Conservation (phyloP, 352 stramenopile genomes). For the Lagenidium sp. region DNA sequence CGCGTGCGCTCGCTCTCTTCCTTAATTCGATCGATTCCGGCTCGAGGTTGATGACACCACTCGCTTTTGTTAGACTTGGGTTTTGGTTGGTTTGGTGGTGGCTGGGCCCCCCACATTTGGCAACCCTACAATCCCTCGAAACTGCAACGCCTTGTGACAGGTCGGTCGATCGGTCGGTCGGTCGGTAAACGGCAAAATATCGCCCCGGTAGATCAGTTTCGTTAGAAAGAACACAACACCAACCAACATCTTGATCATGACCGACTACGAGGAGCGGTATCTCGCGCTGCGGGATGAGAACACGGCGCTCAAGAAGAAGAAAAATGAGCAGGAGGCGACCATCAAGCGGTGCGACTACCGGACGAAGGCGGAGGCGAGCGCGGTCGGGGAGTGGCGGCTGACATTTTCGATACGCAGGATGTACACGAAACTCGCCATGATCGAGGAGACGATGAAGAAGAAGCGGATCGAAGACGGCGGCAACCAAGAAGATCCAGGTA, state of each 20-base stretch:
- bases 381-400: not conserved
- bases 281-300: slow-evolving; percentile 79
- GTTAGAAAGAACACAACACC: no score
- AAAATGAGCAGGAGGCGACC: slow-evolving; percentile 87
- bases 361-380: no score
- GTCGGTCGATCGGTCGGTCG: slow-evolving; percentile 8
- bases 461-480: slow-evolving; percentile 35
- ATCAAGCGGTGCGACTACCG: slow-evolving; percentile 59
- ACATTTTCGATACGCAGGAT: slow-evolving; percentile 34
- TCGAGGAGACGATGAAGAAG: slow-evolving; percentile 80
- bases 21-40: not conserved
- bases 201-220: no score
- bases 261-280: slow-evolving; percentile 81
- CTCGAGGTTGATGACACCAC: not conserved
- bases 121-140: not conserved
- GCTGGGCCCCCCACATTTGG: slow-evolving; percentile 2
- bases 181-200: no score
- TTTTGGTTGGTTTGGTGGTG: slow-evolving; percentile 26
- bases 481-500: slow-evolving; percentile 53
- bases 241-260: slow-evolving; percentile 4
- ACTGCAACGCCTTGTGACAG: slow-evolving; percentile 7
- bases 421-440: slow-evolving; percentile 86
- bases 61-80: no score
- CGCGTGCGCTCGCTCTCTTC: not conserved
- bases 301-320: slow-evolving; percentile 82